Evolutionary conservation across 2,329 filamentous ascomycete genomes (phyloP).

Genomic region (Xylaria sp.): DNA sequence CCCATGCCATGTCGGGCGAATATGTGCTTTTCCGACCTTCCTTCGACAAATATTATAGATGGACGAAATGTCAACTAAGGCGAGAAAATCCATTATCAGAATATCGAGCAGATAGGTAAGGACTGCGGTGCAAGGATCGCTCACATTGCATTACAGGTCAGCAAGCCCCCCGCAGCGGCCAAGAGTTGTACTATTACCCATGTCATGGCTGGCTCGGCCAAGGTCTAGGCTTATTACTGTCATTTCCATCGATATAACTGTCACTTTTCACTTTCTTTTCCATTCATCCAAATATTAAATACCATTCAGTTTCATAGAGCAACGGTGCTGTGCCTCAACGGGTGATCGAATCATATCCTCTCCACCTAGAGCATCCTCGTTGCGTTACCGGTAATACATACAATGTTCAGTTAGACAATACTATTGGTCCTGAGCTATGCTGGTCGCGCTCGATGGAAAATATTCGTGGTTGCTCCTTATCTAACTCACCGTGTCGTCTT

Average conservation of each 20-base stretch:
- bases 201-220: constrained; percentile 1
- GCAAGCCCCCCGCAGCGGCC: constrained; percentile 22
- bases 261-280: neutral
- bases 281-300: neutral
- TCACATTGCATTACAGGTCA: constrained; percentile 11
- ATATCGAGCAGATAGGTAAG: neutral
- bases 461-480: neutral
- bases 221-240: neutral
- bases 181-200: constrained; percentile 2
- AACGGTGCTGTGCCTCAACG: neutral
- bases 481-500: neutral
- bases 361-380: neutral
- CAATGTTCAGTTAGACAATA: neutral
- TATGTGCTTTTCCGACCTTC: neutral
- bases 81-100: neutral
- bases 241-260: neutral
- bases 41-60: neutral
- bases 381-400: neutral
- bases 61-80: neutral
- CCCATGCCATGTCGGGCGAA: neutral
- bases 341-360: neutral
- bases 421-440: neutral
- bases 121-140: neutral
- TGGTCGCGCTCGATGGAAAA: neutral
- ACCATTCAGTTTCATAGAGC: neutral